Base-by-base conservation (phyloP, 805 yeast species). In the Monosporozyma aerobia region DNA sequence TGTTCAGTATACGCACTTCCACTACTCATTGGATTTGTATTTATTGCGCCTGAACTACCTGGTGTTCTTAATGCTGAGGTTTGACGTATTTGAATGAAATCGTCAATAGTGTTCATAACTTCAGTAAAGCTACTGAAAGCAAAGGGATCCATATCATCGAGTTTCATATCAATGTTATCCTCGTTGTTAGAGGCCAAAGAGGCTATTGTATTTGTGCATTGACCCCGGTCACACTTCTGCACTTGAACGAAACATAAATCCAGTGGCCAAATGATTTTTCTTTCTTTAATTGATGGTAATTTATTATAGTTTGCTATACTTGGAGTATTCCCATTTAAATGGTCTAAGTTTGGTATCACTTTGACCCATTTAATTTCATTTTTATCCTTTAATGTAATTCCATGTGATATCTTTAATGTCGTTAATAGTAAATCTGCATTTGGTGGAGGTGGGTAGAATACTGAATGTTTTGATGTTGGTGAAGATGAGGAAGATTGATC, bases 251-350 rank as follows among this genome's bases (percentile, higher is more conserved):
- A 72, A 59, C 90, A 83, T 22, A 86, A 68, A 47, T 77, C 79
- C 59, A 83, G 68, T 0, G 95, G 95, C 95, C 95, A 87, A 45
- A 80, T 67, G 1, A 86, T 77, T 52, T 73, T 80, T 59, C 82
- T 82, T 1, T 39, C 47, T 33, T 30, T 25, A 22, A 22, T 45
- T 19, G 30, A 23, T 7, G 35, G 35, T 29, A 72, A 73, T 57
- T 77, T 78, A 32, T 72, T 74, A 63, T 78, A 85, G 25, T 74
- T 72, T 11, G 89, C 72, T 2, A 86, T 75, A 10, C 73, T 73
- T 0, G 90, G 82, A 0, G 90, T 81, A 57, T 80, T 76, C 23
- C 85, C 86, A 64, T 83, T 84, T 56, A 85, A 71, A 62, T 84
- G 90, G 53, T 77, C 77, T 49, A 85, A 63, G 57, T 84, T 81